Percentiles rank a stretch among this genome's conserved stretches.
Conservation (phyloP, 495 filamentous ascomycete species). For the Hypoxylon crocopeplum region DNA sequence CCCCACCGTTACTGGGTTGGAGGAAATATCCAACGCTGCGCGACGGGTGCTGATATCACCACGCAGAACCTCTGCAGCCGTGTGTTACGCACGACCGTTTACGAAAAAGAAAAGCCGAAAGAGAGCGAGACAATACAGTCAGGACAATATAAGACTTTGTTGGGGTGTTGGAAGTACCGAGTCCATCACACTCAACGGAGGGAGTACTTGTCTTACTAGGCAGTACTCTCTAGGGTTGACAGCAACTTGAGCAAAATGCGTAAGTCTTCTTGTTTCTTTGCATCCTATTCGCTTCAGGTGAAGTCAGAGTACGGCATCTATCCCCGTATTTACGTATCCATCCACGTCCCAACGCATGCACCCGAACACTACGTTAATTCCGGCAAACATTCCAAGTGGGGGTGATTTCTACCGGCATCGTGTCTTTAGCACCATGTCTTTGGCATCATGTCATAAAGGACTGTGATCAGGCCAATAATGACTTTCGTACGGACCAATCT, state of each 20-base stretch:
- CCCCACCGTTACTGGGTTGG: no score
- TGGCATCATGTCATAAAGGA: no score
- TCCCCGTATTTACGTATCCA: conserved; percentile 12
- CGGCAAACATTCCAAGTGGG: conserved; percentile 31
- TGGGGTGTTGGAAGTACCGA: conserved; percentile 8
- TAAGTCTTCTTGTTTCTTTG: conserved; percentile 9
- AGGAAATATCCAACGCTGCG: no score
- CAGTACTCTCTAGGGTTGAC: conserved; percentile 11
- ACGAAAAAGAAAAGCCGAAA: no score
- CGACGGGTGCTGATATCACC: no score
- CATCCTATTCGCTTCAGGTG: not conserved
- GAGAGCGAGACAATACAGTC: no score
- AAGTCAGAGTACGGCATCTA: conserved; percentile 11
- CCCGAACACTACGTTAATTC: conserved; percentile 27
- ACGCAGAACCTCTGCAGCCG: no score
- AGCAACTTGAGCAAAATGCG: conserved; percentile 20
- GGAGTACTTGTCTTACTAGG: conserved; percentile 29
- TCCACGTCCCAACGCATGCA: conserved; percentile 22
- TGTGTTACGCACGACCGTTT: no score
- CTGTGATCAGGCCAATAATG: no score
- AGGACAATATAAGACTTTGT: no score
- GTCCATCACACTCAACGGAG: not conserved
- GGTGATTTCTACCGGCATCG: conserved; percentile 11
- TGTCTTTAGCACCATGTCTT: conserved; percentile 13
- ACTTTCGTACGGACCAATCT: no score